phyloP scores from a whole-genome alignment of 257 asterid species.

The Rubia yunnanensis region DNA sequence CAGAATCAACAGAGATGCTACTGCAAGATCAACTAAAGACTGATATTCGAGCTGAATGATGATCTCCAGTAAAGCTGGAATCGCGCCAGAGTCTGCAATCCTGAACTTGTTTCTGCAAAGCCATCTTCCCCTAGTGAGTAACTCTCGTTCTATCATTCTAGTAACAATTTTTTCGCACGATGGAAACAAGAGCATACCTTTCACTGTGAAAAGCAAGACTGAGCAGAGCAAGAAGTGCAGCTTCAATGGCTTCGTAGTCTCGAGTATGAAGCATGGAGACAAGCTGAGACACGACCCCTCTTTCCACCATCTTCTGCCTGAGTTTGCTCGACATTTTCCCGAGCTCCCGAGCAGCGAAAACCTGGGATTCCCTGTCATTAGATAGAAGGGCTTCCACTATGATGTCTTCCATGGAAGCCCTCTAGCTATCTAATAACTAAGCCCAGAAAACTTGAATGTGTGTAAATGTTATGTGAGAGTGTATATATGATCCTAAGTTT shows the following conservation, averaged over 20 bases:
- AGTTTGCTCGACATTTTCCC: slow-evolving; percentile 37
- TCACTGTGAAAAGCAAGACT: slow-evolving; percentile 65
- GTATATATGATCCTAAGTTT: neutral
- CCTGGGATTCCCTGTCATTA: slow-evolving; percentile 44
- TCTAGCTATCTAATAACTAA: slow-evolving; percentile 2
- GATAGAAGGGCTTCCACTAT: slow-evolving; percentile 62
- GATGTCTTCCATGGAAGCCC: slow-evolving; percentile 39
- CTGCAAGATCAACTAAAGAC: slow-evolving; percentile 36
- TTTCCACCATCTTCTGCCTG: slow-evolving; percentile 45
- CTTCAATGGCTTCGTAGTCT: slow-evolving; percentile 56
- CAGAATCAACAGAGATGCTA: slow-evolving; percentile 55
- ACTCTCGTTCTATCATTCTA: neutral
- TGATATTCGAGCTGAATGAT: slow-evolving; percentile 39
- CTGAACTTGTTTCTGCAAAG: slow-evolving; percentile 53
- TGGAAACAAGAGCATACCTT: slow-evolving; percentile 27
- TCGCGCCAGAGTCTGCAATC: slow-evolving; percentile 52
- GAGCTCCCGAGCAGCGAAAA: slow-evolving; percentile 48
- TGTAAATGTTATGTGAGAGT: neutral
- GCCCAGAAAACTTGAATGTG: no score
- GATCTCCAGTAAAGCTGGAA: slow-evolving; percentile 36
- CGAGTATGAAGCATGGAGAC: slow-evolving; percentile 45
- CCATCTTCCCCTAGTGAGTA: neutral
- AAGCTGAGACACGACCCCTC: slow-evolving; percentile 43
- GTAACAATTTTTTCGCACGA: neutral
- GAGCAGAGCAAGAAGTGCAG: slow-evolving; percentile 64